Evolutionary conservation across 2,329 filamentous ascomycete genomes (phyloP), one percentile per base, ranked within the genome.

Genomic region (Fusarium sp.): DNA sequence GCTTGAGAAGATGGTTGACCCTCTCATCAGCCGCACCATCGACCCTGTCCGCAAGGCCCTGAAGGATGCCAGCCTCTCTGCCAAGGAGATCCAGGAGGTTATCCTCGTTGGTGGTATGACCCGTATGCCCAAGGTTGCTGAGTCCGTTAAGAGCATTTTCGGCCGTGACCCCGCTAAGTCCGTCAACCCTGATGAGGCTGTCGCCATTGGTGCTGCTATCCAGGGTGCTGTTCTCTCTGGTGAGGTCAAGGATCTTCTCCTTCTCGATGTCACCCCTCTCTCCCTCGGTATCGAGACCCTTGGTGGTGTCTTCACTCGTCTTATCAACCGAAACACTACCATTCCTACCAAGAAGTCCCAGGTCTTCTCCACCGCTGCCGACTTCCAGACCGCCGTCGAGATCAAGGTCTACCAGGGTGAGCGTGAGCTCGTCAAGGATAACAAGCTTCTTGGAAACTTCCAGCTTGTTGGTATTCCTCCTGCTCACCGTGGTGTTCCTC

Each of bases 401-500:
- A 98, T 98, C 87, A 97, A 98, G 92, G 95, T 98, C 69, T 98
- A 90, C 91, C 94, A 98, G 90, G 95, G 95, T 87, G 95, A 98
- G 89, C 95, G 95, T 92, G 94, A 97, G 86, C 93, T 97, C 68
- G 94, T 97, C 81, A 91, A 90, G 79, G 95, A 98, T 85, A 98
- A 98, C 91, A 98, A 98, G 88, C 85, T 98, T 63, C 89, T 98
- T 61, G 95, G 95, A 67, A 98, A 98, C 91, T 98, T 98, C 92
- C 94, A 98, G 88, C 91, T 98, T 73, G 94, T 97, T 75, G 95
- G 95, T 70, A 97, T 98, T 65, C 95, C 95, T 59, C 95, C 95
- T 74, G 95, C 95, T 56, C 94, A 96, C 86, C 94, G 94, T 80
- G 94, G 94, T 85, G 93, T 97, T 65, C 95, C 95, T 69, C 95